A percentile compares a stretch with the other conserved stretches of the same genome.
Conservation (phyloP, 345 rosid genomes). For the Citrus hindsii region DNA sequence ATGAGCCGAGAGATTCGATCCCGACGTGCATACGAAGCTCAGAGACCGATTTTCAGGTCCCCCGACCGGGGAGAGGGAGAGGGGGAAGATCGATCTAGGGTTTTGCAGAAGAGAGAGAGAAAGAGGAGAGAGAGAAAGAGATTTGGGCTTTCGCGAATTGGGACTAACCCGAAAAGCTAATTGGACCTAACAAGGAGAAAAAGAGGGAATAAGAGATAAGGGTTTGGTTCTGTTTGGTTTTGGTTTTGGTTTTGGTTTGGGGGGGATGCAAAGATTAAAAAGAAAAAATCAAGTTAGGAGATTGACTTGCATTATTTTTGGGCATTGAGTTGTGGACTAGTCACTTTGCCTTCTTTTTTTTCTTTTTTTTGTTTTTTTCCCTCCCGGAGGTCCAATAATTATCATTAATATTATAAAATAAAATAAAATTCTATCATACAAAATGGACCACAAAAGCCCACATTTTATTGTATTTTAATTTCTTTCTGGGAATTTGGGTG, state of each 20-base stretch:
- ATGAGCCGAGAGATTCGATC: background rate
- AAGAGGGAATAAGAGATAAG: background rate
- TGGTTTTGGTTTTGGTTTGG: conserved; percentile 9
- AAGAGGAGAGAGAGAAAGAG: background rate
- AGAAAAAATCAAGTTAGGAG: too few relatives aligned
- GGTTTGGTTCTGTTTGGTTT: conserved; percentile 3
- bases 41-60: conserved; percentile 13
- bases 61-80: background rate
- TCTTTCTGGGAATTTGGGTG: background rate
- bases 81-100: conserved; percentile 38
- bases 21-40: conserved; percentile 8
- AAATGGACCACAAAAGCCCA: conserved; percentile 21
- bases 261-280: background rate
- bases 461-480: background rate
- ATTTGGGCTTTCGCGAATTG: conserved; percentile 45
- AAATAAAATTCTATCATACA: background rate
- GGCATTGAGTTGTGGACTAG: background rate
- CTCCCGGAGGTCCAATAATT: conserved; percentile 7
- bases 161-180: conserved; percentile 39
- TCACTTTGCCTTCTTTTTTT: too few relatives aligned
- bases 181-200: conserved; percentile 35
- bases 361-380: too few relatives aligned
- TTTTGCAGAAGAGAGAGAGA: conserved; percentile 23
- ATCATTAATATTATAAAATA: background rate
- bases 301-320: background rate